These are phyloP conservation scores for Russula olivacea DNA, from an alignment of 768 basidiomycete genomes.

Conservation along the genomic window DNA sequence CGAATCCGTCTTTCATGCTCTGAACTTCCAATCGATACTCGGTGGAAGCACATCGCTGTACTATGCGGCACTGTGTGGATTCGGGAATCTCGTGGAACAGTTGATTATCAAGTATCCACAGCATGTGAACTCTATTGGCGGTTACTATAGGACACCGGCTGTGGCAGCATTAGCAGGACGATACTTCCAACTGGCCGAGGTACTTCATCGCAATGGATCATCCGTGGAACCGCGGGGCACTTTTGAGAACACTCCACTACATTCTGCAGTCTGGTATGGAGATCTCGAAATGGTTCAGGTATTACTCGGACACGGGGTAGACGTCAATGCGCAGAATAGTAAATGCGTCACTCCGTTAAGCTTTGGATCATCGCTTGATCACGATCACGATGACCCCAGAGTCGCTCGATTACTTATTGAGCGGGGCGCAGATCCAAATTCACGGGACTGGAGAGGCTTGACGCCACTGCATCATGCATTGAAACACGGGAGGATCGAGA, in stretches of 20 bases:
- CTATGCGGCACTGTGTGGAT: not conserved
- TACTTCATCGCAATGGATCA: not conserved
- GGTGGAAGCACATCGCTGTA: not conserved
- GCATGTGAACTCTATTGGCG: not conserved
- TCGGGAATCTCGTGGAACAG: not conserved
- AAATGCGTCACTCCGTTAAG: not conserved
- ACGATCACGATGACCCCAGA: not conserved
- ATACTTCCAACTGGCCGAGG: not conserved
- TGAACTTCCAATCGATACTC: too few relatives aligned
- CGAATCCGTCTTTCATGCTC: too few relatives aligned
- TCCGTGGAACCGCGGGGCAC: not conserved
- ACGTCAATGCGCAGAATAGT: not conserved
- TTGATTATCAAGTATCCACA: not conserved
- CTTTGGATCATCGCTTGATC: not conserved
- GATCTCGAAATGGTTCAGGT: not conserved
- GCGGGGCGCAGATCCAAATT: not conserved
- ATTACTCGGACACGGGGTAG: not conserved
- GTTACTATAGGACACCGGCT: not conserved
- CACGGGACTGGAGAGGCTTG: rapidly evolving
- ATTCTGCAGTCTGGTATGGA: not conserved
- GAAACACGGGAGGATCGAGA: not conserved
- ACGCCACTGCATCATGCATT: not conserved
- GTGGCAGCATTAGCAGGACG: not conserved
- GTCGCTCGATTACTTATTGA: not conserved
- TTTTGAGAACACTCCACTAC: not conserved